Percentiles rank a stretch among this genome's conserved stretches.
Evolutionary conservation across 129 eudicot species (phyloP).

Genomic region (Smallanthus sonchifolius): DNA sequence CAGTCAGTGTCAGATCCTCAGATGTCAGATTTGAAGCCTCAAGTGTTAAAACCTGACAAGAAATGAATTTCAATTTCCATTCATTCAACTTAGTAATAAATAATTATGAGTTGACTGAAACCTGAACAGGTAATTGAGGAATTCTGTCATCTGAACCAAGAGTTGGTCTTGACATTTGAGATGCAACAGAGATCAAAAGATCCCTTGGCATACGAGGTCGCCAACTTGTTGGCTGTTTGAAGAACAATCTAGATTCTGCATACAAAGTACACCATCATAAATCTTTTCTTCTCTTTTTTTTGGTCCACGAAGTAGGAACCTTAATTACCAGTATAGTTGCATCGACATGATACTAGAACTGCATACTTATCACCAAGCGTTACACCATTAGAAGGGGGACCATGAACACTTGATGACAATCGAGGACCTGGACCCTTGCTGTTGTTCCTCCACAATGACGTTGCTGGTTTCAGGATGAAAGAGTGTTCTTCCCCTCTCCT

Average conservation of each 20-base stretch:
- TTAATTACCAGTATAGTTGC: conserved; percentile 82
- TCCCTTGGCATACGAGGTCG: conserved; percentile 81
- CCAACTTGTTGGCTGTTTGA: conserved; percentile 96
- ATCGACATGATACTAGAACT: conserved; percentile 86
- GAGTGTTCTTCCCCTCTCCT: conserved; percentile 99
- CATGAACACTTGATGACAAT: conserved; percentile 42
- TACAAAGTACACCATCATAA: conserved; percentile 8
- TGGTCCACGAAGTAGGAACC: not conserved
- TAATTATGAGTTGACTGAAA: conserved; percentile 11
- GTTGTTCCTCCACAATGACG: conserved; percentile 46
- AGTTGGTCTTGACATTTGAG: conserved; percentile 77
- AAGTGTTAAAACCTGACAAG: conserved; percentile 80
- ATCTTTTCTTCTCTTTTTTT: not conserved
- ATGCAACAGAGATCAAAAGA: conserved; percentile 88
- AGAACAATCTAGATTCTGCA: conserved; percentile 91
- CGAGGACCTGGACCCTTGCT: conserved; percentile 35
- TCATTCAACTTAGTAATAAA: not conserved
- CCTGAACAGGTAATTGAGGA: conserved; percentile 92
- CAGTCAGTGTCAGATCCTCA: conserved; percentile 81
- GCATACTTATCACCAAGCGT: conserved; percentile 60
- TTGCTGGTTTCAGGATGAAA: conserved; percentile 81
- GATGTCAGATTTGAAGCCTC: conserved; percentile 95
- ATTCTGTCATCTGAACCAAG: conserved; percentile 55
- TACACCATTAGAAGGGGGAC: conserved; percentile 23
- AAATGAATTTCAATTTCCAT: not conserved